A percentile compares a stretch with the other conserved stretches of the same genome.
phyloP scores from a whole-genome alignment of 805 yeast species.

The Candida rishiriensis region DNA sequence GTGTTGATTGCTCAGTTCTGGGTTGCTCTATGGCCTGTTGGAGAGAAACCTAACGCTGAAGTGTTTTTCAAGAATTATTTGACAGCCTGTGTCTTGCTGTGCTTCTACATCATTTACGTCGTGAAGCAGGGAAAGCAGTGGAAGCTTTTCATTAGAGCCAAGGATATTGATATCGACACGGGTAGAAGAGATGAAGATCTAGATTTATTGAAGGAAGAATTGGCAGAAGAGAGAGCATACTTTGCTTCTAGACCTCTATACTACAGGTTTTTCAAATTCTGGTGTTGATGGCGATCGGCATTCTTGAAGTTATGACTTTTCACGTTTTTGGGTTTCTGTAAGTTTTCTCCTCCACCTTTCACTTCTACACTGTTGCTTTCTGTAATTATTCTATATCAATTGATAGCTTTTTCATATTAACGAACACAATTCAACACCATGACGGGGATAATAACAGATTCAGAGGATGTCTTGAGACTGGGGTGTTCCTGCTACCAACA shows the following conservation, averaged over 20 bases:
- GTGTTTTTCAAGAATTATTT: conserved; percentile 61
- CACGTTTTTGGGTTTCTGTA: too few species aligned
- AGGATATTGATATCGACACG: conserved; percentile 52
- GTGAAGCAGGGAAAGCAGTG: conserved; percentile 39
- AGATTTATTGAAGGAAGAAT: conserved; percentile 48
- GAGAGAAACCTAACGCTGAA: conserved; percentile 42
- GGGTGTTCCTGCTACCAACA: too few species aligned
- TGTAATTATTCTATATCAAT: too few species aligned
- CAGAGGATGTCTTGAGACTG: too few species aligned
- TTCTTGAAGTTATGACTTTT: too few species aligned
- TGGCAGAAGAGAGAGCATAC: conserved; percentile 49
- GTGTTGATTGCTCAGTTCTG: conserved; percentile 74
- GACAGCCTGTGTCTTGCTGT: conserved; percentile 56
- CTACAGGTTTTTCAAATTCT: conserved; percentile 46
- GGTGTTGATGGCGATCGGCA: conserved; percentile 37
- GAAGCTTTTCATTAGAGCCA: conserved; percentile 39
- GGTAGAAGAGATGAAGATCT: conserved; percentile 59
- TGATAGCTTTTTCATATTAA: too few species aligned
- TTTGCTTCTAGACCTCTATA: conserved; percentile 41
- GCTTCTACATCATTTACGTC: conserved; percentile 33
- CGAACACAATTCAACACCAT: too few species aligned
- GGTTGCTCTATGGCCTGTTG: conserved; percentile 71
- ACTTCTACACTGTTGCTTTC: too few species aligned
- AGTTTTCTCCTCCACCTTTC: too few species aligned
- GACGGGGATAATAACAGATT: too few species aligned